Evolutionary conservation across 306 rosid species (phyloP), one percentile per base, ranked within the genome.

Genomic region (Quercus berberidifolia): DNA sequence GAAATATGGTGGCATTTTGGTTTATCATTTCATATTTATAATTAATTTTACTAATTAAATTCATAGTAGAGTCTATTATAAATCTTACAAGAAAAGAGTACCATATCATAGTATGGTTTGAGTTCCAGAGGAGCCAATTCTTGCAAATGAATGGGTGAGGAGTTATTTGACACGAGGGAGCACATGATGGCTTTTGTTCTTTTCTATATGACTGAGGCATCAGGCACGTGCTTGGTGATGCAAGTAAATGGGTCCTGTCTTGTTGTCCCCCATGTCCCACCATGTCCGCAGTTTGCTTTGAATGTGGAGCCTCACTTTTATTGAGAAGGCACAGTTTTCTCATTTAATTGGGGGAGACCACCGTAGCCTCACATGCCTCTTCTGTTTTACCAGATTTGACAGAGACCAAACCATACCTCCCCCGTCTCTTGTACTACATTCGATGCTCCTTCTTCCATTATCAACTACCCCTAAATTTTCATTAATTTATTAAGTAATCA

Each of bases 31-130:
- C 12, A 41, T 41, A 8, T 8, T 8, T 0, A 6, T 0, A 8
- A 0, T 2, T 0, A 8, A 8, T 41, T 41, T 41, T 8, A 41
- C 0, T 41, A 41, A 41, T 41, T 41, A 41, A 41, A 41, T 41
- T 8, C 1, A 2, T 8, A 2, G 0, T 0, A 41, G 1, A 38
- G 3, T 0, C 1, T 8, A 2, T 2, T 0, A 8, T 8, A 41
- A 41, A 8, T 8, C 3, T 41, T 8, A 41, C 1, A 33, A 33
- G 38, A 41, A 38, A 35, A 41, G 3, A 2, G 46, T 0, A 2
- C 46, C 46, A 0, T 41, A 8, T 41, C 11, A 41, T 41, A 7
- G 46, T 2, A 3, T 13, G 17, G 54, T 3, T 49, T 3, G 54
- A 49, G 54, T 49, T 1, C 54, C 17, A 49, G 3, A 49, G 17